Percentiles rank a stretch among this genome's conserved stretches.
phyloP scores from a whole-genome alignment of 2,329 filamentous ascomycete genomes.

The Trichoderma sp. region DNA sequence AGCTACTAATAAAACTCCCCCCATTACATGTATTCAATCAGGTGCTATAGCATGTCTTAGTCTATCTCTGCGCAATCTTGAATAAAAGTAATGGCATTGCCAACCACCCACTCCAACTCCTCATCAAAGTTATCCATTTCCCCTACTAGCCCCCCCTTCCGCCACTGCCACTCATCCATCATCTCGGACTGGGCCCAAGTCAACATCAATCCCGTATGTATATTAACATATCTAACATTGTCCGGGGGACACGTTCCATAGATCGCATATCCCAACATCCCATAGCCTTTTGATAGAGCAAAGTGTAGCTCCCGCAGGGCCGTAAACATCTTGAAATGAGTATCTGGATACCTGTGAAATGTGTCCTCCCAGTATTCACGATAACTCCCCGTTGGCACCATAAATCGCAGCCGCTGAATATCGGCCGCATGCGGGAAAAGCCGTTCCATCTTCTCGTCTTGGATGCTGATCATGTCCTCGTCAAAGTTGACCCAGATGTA shows the following conservation, averaged over 20 bases:
- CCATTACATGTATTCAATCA: too few relatives aligned
- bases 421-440: conserved; percentile 16
- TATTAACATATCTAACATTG: conserved; percentile 21
- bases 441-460: neutral
- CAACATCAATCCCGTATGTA: conserved; percentile 19
- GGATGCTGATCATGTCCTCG: conserved; percentile 21
- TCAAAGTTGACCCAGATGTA: conserved; percentile 24
- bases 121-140: conserved; percentile 19
- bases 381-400: neutral
- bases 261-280: neutral
- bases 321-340: neutral
- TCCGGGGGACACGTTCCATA: conserved; percentile 17
- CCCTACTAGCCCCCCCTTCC: conserved; percentile 9
- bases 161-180: neutral
- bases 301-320: conserved; percentile 20
- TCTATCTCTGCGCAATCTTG: neutral
- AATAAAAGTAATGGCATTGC: neutral
- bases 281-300: conserved; percentile 5
- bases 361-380: neutral
- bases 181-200: conserved; percentile 14
- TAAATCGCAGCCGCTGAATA: conserved; percentile 22
- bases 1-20: too few relatives aligned
- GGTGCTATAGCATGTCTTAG: neutral
- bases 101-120: neutral
- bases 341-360: neutral